Base-by-base conservation (phyloP, 2,329 filamentous ascomycete genomes). In the Ceratocystiopsis minuta region DNA sequence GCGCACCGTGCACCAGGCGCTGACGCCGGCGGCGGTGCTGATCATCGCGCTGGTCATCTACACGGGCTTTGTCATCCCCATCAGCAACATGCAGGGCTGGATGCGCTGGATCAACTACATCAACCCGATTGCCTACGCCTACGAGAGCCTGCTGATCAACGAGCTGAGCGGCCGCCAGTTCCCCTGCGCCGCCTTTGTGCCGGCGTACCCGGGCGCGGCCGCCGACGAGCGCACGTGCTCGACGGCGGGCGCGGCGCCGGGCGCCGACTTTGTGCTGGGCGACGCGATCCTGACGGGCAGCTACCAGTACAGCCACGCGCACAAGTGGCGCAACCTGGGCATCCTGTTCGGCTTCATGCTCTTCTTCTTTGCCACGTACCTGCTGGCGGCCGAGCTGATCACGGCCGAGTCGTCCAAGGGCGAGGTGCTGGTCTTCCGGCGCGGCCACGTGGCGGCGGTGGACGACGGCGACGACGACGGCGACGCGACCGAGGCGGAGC, bases 61-160 rank as follows among this genome's bases (percentile, higher is more conserved):
- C 57, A 83, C 80, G 13, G 80, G 77, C 46, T 82, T 86, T 54
- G 68, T 74, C 43, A 67, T 78, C 43, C 71, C 48, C 0, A 67
- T 66, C 49, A 57, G 61, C 34, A 72, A 87, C 58, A 90, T 85
- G 80, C 67, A 80, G 7, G 70, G 64, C 2, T 93, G 84, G 82
- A 80, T 79, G 50, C 68, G 75, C 43, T 93, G 85, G 85, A 73
- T 92, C 46, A 80, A 79, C 54, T 88, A 83, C 54, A 63, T 88
- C 38, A 77, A 90, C 45, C 82, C 83, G 2, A 68, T 92, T 13
- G 74, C 72, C 2, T 92, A 90, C 48, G 75, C 75, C 0, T 93
- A 90, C 54, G 84, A 92, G 56, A 66, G 75, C 0, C 65, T 92
- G 20, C 78, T 87, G 67, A 69, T 81, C 48, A 92, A 92, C 57